Evolutionary conservation across 169 alveolate genomes (phyloP).

Genomic region (Cryptosporidium baileyi): DNA sequence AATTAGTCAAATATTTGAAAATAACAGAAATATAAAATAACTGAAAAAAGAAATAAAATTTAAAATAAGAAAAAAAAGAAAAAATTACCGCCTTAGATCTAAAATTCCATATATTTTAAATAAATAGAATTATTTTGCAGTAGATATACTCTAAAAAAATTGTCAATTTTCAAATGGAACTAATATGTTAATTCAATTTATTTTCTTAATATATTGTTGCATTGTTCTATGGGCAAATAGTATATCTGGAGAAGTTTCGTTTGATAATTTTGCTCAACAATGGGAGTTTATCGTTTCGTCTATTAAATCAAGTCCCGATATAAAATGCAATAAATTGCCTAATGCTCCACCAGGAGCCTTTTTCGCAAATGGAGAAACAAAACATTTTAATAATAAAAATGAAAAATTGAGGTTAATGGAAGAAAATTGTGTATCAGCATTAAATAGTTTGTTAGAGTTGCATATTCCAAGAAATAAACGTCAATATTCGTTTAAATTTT

Average conservation of each 20-base stretch:
- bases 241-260: not conserved
- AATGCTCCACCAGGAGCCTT: conserved; percentile 8
- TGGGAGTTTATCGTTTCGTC: conserved; percentile 24
- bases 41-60: not conserved
- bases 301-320: not conserved
- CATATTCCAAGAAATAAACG: conserved; percentile 50
- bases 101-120: conserved; percentile 3
- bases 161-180: conserved; percentile 2
- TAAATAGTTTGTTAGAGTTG: conserved; percentile 25
- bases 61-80: not conserved
- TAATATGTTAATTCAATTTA: conserved; percentile 12
- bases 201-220: conserved; percentile 1
- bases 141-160: no score
- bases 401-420: conserved; percentile 9
- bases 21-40: not conserved
- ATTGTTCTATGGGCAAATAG: not conserved
- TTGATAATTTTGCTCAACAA: not conserved
- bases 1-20: no score
- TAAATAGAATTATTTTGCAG: no score
- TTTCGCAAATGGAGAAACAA: conserved; percentile 35
- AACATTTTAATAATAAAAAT: not conserved
- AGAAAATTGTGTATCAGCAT: conserved; percentile 30
- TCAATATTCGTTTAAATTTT: conserved; percentile 18
- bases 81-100: conserved; percentile 56
- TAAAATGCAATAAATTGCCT: conserved; percentile 36